Conservation (phyloP, 225 moss, liverwort and hornwort species). For the Ulota crispa region DNA sequence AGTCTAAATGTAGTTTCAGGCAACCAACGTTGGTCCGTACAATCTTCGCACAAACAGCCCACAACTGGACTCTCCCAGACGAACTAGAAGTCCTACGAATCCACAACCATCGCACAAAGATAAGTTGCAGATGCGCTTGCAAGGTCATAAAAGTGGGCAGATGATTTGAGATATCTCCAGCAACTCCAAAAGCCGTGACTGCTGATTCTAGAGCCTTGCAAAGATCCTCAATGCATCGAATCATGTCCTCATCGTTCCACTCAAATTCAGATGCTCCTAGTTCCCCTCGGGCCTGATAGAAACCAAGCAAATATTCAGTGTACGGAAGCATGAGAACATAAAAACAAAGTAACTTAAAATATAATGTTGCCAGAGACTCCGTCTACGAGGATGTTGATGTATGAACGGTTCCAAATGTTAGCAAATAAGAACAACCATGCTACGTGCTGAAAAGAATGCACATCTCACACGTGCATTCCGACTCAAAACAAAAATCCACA, state of each 20-base stretch:
- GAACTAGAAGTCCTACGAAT: constrained; percentile 37
- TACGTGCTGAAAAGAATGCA: constrained; percentile 12
- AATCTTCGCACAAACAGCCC: constrained; percentile 62
- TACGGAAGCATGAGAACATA: constrained; percentile 16
- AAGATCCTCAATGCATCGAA: constrained; percentile 62
- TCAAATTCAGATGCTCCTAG: constrained; percentile 38
- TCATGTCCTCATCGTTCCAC: constrained; percentile 72
- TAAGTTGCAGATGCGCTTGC: constrained; percentile 82
- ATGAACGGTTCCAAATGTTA: background rate
- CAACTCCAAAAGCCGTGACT: constrained; percentile 50
- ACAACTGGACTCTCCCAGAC: constrained; percentile 43
- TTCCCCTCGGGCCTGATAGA: constrained; percentile 49
- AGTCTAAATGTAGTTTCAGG: constrained; percentile 71
- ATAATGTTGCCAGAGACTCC: background rate
- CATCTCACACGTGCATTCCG: background rate
- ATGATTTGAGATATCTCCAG: constrained; percentile 64
- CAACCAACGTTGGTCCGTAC: constrained; percentile 75
- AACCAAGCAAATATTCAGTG: constrained; percentile 6
- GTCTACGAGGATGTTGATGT: background rate
- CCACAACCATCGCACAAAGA: constrained; percentile 70
- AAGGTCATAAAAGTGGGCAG: constrained; percentile 70
- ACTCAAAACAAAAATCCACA: background rate
- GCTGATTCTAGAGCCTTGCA: constrained; percentile 68
- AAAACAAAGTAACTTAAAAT: background rate
- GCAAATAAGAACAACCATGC: constrained; percentile 2